Evolutionary conservation across 2,329 filamentous ascomycete species (phyloP), one percentile per base, ranked within the genome.

Genomic region (Trichoderma sp.): DNA sequence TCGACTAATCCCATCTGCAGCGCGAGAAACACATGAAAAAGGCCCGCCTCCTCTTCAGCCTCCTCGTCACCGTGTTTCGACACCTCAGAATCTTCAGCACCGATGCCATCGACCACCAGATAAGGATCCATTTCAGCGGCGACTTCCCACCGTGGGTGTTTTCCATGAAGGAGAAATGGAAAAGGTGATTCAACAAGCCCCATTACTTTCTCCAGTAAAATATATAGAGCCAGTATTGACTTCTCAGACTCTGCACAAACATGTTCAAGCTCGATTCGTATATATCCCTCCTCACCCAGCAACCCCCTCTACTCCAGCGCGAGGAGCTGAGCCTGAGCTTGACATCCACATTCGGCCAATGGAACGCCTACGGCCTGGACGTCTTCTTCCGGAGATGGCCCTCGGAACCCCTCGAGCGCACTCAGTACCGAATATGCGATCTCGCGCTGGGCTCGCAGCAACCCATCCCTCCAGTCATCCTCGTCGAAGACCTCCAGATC

Each of bases 191-290:
- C 34, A 10, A 21, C 1, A 44, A 19, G 15, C 7, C 34, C 34
- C 34, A 12, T 39, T 4, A 39, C 10, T 39, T 14, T 14, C 34
- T 39, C 34, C 12, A 43, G 19, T 7, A 15, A 43, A 17, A 7
- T n/a, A 9, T 15, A 21, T 41, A 26, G n/a, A 10, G 57, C 3
- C 7, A 17, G 21, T 39, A n/a, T 51, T 63, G 39, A 63, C 30
- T 6, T 19, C 15, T 21, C 34, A 80, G 78, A 56, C 61, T 80
- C 7, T 73, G 75, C 2, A 48, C 71, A 2, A 72, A 69, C 28
- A 67, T 78, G 0, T 77, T 77, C 63, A 79, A 79, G 60, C 69
- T 81, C 28, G 79, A 81, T 64, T 58, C 71, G 0, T 79, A 77
- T 34, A 55, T 80, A 7, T 76, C 76, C 34, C 68, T 74, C 7